Percentiles rank a stretch among this genome's conserved stretches.
Evolutionary conservation across 352 stramenopile species (phyloP).

Genomic region (Blastocystis sp.): DNA sequence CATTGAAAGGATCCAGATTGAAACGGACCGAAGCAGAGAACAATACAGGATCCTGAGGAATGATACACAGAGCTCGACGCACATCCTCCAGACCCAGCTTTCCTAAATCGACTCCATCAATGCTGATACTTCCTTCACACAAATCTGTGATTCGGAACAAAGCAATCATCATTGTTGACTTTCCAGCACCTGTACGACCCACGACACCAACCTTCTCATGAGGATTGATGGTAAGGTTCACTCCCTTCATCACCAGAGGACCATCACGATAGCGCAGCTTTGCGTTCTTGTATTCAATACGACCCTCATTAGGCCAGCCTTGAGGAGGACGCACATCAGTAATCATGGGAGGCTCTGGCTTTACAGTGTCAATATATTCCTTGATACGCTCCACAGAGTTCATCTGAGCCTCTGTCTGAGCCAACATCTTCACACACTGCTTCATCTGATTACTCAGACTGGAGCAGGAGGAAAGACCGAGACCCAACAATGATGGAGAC

Average conservation of each 20-base stretch:
- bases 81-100: slow-evolving; percentile 70
- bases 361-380: slow-evolving; percentile 69
- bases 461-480: background rate
- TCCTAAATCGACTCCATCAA: slow-evolving; percentile 70
- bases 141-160: slow-evolving; percentile 85
- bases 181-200: slow-evolving; percentile 77
- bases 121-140: slow-evolving; percentile 76
- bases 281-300: slow-evolving; percentile 73
- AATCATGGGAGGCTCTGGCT: slow-evolving; percentile 65
- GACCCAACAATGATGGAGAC: slow-evolving; percentile 68
- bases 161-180: slow-evolving; percentile 77
- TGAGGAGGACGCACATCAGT: slow-evolving; percentile 48
- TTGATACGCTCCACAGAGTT: slow-evolving; percentile 81
- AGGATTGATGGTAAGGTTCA: slow-evolving; percentile 71
- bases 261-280: slow-evolving; percentile 69
- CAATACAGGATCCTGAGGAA: slow-evolving; percentile 73
- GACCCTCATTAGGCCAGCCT: slow-evolving; percentile 74
- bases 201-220: slow-evolving; percentile 81
- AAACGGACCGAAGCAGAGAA: slow-evolving; percentile 77
- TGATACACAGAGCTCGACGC: slow-evolving; percentile 73
- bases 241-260: slow-evolving; percentile 63
- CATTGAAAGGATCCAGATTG: slow-evolving; percentile 77
- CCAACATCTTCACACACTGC: background rate
- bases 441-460: background rate
- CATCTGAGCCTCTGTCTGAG: background rate